Conservation (phyloP, 1,139 yeast species). For the Sugiyamaella sp. region DNA sequence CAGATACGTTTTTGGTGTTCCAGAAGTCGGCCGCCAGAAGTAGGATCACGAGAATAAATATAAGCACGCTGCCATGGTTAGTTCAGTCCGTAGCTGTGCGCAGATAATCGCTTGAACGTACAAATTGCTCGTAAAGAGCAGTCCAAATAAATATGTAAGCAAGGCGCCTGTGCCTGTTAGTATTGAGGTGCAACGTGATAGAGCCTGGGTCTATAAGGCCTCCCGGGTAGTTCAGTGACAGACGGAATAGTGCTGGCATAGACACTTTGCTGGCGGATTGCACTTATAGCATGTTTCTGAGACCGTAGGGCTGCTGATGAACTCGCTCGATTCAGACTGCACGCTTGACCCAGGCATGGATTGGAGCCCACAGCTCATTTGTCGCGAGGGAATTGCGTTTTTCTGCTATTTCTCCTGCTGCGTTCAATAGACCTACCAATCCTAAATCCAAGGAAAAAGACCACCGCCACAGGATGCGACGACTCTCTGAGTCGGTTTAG, state of each 20-base stretch:
- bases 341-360: too few species aligned
- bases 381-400: too few species aligned
- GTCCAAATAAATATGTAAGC: slow-evolving; percentile 68
- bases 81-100: not conserved
- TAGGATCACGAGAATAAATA: slow-evolving; percentile 76
- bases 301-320: too few species aligned
- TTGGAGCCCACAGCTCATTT: too few species aligned
- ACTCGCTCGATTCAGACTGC: too few species aligned
- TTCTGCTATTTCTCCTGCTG: too few species aligned
- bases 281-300: too few species aligned
- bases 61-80: slow-evolving; percentile 51
- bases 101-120: slow-evolving; percentile 31
- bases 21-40: slow-evolving; percentile 88
- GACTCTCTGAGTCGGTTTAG: slow-evolving; percentile 57
- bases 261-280: too few species aligned
- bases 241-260: too few species aligned
- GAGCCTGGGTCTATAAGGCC: too few species aligned
- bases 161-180: slow-evolving; percentile 50
- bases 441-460: slow-evolving; percentile 66
- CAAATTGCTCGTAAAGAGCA: slow-evolving; percentile 64
- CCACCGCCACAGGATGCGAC: slow-evolving; percentile 79
- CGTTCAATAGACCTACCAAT: slow-evolving; percentile 46
- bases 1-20: slow-evolving; percentile 90
- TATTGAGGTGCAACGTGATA: too few species aligned
- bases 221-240: too few species aligned